Conservation (phyloP, 2,329 filamentous ascomycete species). For the Arthrinium phaeospermum region DNA sequence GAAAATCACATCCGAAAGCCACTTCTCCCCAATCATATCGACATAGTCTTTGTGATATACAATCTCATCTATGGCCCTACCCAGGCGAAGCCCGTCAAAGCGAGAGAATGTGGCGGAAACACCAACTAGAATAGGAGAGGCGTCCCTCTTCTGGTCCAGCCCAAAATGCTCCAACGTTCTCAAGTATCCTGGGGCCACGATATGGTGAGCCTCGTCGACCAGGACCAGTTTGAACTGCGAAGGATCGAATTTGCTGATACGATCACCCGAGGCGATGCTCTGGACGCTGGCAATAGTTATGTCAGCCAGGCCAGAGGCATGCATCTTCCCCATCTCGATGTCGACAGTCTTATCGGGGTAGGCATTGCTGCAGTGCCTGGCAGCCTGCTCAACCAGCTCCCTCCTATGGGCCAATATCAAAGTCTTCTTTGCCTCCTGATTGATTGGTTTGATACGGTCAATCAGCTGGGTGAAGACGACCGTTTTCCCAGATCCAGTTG, state of each 20-base stretch:
- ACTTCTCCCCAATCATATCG: constrained; percentile 77
- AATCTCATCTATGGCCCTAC: constrained; percentile 89
- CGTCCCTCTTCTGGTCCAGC: constrained; percentile 55
- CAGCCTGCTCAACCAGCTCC: constrained; percentile 94
- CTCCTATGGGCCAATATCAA: constrained; percentile 91
- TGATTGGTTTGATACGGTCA: constrained; percentile 68
- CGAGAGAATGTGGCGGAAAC: constrained; percentile 83
- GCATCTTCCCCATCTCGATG: constrained; percentile 85
- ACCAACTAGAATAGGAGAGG: constrained; percentile 76
- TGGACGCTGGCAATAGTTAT: constrained; percentile 92
- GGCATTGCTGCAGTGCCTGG: constrained; percentile 77
- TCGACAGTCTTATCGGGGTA: constrained; percentile 85
- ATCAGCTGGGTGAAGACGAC: constrained; percentile 98
- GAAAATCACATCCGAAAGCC: constrained; percentile 91
- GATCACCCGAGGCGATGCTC: constrained; percentile 77
- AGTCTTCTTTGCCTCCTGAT: constrained; percentile 70
- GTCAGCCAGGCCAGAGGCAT: constrained; percentile 81
- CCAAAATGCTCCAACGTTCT: constrained; percentile 79
- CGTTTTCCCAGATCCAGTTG: constrained; percentile 89
- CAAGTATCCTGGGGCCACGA: constrained; percentile 84
- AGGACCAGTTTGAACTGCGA: constrained; percentile 83
- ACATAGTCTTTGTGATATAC: constrained; percentile 85
- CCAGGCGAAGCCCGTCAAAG: constrained; percentile 83
- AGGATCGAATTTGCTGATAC: constrained; percentile 84
- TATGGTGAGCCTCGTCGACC: constrained; percentile 97